phyloP scores from a whole-genome alignment of 2,329 filamentous ascomycete genomes.

The Hypoxylon sp. region DNA sequence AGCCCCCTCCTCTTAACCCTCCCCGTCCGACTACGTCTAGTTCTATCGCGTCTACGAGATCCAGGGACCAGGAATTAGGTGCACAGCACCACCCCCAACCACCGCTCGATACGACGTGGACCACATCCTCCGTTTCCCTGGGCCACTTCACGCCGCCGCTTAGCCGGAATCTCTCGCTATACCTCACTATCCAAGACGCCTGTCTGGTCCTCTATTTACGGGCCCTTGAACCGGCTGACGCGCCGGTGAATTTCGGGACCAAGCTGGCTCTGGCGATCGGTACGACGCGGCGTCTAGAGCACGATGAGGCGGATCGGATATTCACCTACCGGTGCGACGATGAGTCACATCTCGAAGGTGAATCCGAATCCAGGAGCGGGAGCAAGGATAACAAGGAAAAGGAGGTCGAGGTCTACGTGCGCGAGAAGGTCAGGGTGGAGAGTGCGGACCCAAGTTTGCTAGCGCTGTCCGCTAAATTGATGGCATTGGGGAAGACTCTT shows the following conservation, averaged over 20 bases:
- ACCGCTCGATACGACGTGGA: slow-evolving; percentile 46
- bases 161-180: slow-evolving; percentile 79
- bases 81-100: background rate
- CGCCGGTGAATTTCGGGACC: slow-evolving; percentile 72
- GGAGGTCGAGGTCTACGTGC: slow-evolving; percentile 79
- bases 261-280: slow-evolving; percentile 80
- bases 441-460: slow-evolving; percentile 90
- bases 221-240: slow-evolving; percentile 76
- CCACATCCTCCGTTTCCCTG: slow-evolving; percentile 53
- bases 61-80: background rate
- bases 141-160: slow-evolving; percentile 57
- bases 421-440: slow-evolving; percentile 91
- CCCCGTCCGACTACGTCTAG: background rate
- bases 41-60: background rate
- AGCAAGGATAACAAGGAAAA: slow-evolving; percentile 24
- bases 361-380: background rate
- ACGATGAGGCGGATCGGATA: slow-evolving; percentile 84
- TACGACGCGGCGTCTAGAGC: slow-evolving; percentile 73
- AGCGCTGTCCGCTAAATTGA: slow-evolving; percentile 85
- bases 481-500: slow-evolving; percentile 81
- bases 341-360: slow-evolving; percentile 37
- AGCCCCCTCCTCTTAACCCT: slow-evolving; percentile 45
- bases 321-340: slow-evolving; percentile 71
- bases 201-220: slow-evolving; percentile 78
- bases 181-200: slow-evolving; percentile 78